Evolutionary conservation across 2,329 filamentous ascomycete genomes (phyloP).

Genomic region (Colletotrichum theobromicola): DNA sequence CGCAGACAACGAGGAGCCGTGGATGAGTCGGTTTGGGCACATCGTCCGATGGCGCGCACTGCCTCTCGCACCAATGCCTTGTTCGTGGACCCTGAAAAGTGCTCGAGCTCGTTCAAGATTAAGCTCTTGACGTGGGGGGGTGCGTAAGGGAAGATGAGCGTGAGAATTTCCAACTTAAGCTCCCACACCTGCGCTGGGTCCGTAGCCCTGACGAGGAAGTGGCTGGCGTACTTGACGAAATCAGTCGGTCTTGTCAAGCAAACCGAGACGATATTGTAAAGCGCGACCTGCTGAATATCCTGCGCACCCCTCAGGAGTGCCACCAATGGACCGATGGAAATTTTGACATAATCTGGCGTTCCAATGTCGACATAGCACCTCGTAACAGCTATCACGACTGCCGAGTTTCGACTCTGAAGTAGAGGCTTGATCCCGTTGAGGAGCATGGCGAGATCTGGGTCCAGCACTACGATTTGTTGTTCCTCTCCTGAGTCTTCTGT

Average conservation of each 20-base stretch:
- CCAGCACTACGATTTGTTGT: conserved; percentile 67
- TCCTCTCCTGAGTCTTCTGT: conserved; percentile 44
- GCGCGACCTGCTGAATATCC: conserved; percentile 86
- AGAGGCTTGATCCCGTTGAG: conserved; percentile 83
- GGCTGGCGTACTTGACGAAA: conserved; percentile 88
- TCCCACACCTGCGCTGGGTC: conserved; percentile 86
- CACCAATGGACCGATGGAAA: conserved; percentile 82
- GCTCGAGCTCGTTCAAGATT: conserved; percentile 90
- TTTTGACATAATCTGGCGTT: conserved; percentile 75
- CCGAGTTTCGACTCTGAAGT: conserved; percentile 90
- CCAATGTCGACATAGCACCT: conserved; percentile 87
- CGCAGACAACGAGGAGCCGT: conserved; percentile 82
- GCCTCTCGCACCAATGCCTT: conserved; percentile 84
- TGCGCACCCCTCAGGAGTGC: conserved; percentile 83
- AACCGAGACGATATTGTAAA: conserved; percentile 96
- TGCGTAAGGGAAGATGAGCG: conserved; percentile 87
- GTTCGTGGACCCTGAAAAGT: conserved; percentile 78
- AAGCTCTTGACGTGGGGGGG: conserved; percentile 79
- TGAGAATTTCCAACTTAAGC: conserved; percentile 89
- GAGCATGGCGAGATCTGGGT: conserved; percentile 83
- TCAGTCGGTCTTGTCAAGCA: conserved; percentile 75
- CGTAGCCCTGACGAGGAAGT: conserved; percentile 84
- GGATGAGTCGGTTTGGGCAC: conserved; percentile 76
- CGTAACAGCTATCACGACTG: conserved; percentile 86
- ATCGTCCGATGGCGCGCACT: conserved; percentile 91